phyloP scores from a whole-genome alignment of 805 yeast genomes.

The Saccharomycopsis sp. region DNA sequence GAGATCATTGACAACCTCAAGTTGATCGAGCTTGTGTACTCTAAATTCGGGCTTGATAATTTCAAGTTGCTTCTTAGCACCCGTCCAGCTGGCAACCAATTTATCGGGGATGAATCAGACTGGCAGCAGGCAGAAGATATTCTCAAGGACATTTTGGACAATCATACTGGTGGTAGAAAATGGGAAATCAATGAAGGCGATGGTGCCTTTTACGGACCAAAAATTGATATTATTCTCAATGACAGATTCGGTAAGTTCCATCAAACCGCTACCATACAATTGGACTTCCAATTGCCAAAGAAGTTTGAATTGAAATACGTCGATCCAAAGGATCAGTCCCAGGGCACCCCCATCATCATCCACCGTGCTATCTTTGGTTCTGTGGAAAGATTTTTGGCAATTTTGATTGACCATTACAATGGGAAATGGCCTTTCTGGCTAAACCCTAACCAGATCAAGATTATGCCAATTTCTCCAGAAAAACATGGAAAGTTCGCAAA shows the following conservation, averaged over 20 bases:
- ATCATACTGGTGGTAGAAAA: slow-evolving; percentile 36
- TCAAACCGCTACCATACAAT: slow-evolving; percentile 92
- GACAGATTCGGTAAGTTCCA: slow-evolving; percentile 79
- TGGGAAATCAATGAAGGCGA: slow-evolving; percentile 87
- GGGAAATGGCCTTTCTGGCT: slow-evolving; percentile 99
- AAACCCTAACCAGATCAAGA: slow-evolving; percentile 81
- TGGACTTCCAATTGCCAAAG: slow-evolving; percentile 90
- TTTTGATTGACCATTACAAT: slow-evolving; percentile 78
- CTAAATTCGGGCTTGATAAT: slow-evolving; percentile 50
- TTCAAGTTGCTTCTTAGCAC: slow-evolving; percentile 74
- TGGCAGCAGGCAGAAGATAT: slow-evolving; percentile 82
- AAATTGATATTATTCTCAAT: slow-evolving; percentile 76
- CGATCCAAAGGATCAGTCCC: slow-evolving; percentile 14
- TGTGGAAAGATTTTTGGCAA: slow-evolving; percentile 85
- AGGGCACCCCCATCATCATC: slow-evolving; percentile 80
- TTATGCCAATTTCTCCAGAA: slow-evolving; percentile 68
- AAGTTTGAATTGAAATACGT: slow-evolving; percentile 71
- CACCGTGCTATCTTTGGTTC: slow-evolving; percentile 97
- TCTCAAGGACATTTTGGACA: slow-evolving; percentile 51
- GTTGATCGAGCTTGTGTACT: slow-evolving; percentile 69
- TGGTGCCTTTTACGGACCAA: slow-evolving; percentile 96
- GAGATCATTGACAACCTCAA: slow-evolving; percentile 71
- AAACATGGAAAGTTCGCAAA: slow-evolving; percentile 51
- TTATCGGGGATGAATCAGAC: slow-evolving; percentile 64
- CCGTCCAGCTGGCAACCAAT: slow-evolving; percentile 62